Evolutionary conservation across 345 rosid genomes (phyloP), one percentile per base, ranked within the genome.

Genomic region (Toxicodendron radicans): DNA sequence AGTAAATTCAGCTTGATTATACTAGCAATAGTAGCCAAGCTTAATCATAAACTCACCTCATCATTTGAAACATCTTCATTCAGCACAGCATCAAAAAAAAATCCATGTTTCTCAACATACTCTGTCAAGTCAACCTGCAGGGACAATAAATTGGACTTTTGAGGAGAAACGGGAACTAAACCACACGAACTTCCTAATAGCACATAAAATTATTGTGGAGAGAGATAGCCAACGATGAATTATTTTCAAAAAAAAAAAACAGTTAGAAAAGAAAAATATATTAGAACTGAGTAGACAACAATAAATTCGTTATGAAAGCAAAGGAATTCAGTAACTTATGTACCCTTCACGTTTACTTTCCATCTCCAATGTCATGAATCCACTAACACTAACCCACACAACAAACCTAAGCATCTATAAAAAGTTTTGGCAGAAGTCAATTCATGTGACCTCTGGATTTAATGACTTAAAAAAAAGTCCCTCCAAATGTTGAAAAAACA

Each of bases 51-150:
- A 78, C 84, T 78, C 73, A 84, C 90, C 59, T 88, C 83, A 27
- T 85, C 86, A 81, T 86, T 84, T 70, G 88, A 78, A 64, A 86
- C 88, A 71, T 79, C 79, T 67, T 84, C 87, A 75, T 80, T 71
- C 63, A 88, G 81, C 71, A 86, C 86, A 10, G 88, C 88, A 69
- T 88, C 90, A 72, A 88, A 88, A 72, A 83, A 66, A 67, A 88
- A 88, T 75, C 82, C 92, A 76, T 88, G 92, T 56, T 83, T 84
- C 85, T 86, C 90, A 20, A 88, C 76, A 71, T 88, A 88, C 75
- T 86, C 88, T 43, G 87, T 84, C 70, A 84, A 74, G 78, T 88
- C 92, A 72, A 88, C 92, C 92, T 84, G 85, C 80, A 72, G 61
- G 58, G 23, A 33, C 57, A 58, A 45, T 10, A 62, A 74, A 65